Evolutionary conservation across 768 basidiomycete species (phyloP).

Genomic region (Guyanaporus albipodus): DNA sequence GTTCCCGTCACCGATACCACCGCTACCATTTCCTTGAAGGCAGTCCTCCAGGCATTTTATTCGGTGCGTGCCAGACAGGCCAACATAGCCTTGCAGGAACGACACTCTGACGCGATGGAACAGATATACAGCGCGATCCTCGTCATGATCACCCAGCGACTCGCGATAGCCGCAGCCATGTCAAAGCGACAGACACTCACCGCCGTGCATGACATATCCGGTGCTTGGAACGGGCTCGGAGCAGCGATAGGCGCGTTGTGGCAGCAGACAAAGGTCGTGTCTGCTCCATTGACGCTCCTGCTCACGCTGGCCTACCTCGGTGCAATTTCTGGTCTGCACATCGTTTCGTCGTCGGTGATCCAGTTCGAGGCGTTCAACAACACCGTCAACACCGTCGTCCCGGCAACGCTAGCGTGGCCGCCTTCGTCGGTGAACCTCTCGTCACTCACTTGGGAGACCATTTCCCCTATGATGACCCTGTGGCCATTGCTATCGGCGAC

Average conservation of each 20-base stretch:
- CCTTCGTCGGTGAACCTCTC: background rate
- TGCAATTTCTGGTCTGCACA: conserved; percentile 17
- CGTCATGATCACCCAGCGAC: conserved; percentile 7
- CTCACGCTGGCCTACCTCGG: background rate
- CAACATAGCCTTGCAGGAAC: too few species aligned
- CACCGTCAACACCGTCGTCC: background rate
- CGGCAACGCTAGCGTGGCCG: background rate
- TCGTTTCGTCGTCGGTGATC: background rate
- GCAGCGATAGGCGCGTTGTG: conserved; percentile 17
- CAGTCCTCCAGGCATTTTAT: background rate
- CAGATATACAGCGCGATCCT: conserved; percentile 15
- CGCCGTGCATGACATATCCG: conserved; percentile 14
- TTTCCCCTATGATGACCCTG: background rate
- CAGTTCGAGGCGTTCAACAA: background rate
- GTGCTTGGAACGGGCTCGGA: conserved; percentile 24
- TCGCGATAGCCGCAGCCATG: conserved; percentile 10
- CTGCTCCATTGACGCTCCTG: background rate
- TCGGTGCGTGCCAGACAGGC: background rate
- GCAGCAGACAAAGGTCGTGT: conserved; percentile 15
- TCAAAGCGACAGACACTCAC: conserved; percentile 12
- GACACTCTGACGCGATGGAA: too few species aligned
- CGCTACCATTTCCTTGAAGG: background rate
- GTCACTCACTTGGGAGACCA: background rate
- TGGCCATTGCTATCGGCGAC: conserved; percentile 6
- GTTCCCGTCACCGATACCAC: background rate